Evolutionary conservation across 1,284 basidiomycete species (phyloP).

Genomic region (Pseudozyma tsukubaensis): DNA sequence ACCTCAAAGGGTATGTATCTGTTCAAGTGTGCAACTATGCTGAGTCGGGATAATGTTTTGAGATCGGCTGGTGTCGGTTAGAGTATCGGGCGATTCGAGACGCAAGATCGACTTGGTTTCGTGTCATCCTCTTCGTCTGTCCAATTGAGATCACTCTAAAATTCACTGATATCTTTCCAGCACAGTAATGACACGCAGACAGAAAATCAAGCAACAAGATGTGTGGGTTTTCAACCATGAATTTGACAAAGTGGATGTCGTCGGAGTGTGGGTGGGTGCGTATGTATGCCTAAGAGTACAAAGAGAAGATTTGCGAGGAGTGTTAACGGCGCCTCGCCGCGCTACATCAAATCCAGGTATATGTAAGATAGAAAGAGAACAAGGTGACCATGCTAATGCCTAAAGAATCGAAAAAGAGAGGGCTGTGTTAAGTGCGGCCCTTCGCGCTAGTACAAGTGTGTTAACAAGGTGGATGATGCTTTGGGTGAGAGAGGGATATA

Average conservation of each 20-base stretch:
- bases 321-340: constrained; percentile 58
- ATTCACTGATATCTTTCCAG: background rate
- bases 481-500: constrained; percentile 10
- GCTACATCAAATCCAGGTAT: constrained; percentile 52
- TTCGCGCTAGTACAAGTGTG: constrained; percentile 33
- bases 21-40: background rate
- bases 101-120: no score
- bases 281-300: constrained; percentile 17
- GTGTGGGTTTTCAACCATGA: constrained; percentile 30
- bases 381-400: constrained; percentile 31
- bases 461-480: constrained; percentile 7
- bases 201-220: background rate
- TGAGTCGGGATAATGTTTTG: no score
- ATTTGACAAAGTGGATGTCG: constrained; percentile 24
- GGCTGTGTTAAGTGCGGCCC: constrained; percentile 55
- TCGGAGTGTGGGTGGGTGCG: background rate
- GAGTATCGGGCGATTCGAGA: no score
- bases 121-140: background rate
- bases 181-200: background rate
- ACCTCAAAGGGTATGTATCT: background rate
- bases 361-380: constrained; percentile 4
- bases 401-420: constrained; percentile 2
- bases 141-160: no score
- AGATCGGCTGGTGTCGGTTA: no score
- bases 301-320: constrained; percentile 40